Conservation (phyloP, 1,284 basidiomycete genomes). For the Austroboletus novae-zelandiae region DNA sequence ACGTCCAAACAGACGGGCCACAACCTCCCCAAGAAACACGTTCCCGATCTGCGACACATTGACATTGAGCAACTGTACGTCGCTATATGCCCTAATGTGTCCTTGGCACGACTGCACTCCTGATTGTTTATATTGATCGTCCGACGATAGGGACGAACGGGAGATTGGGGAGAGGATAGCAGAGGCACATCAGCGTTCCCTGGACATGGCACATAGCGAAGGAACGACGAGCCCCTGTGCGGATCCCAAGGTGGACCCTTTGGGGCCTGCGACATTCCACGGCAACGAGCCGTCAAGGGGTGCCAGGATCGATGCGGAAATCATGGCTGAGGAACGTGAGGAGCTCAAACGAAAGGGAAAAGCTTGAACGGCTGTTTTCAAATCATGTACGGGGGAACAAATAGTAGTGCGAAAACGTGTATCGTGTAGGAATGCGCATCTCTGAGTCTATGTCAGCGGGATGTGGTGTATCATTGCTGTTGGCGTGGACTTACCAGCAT, state of each 20-base stretch:
- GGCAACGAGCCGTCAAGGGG: slow-evolving; percentile 62
- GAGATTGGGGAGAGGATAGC: slow-evolving; percentile 38
- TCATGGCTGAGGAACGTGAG: slow-evolving; percentile 52
- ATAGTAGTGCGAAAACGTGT: neutral
- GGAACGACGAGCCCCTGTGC: slow-evolving; percentile 22
- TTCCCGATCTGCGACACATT: slow-evolving; percentile 33
- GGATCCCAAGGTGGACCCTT: slow-evolving; percentile 37
- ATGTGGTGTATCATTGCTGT: too few relatives aligned
- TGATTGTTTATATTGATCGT: too few relatives aligned
- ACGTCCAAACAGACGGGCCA: slow-evolving; percentile 21
- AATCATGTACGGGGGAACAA: neutral
- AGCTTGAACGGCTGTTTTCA: slow-evolving; percentile 17
- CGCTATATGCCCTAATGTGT: neutral
- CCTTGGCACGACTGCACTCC: too few relatives aligned
- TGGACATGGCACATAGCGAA: slow-evolving; percentile 20
- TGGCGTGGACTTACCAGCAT: too few relatives aligned
- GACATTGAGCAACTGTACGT: slow-evolving; percentile 42
- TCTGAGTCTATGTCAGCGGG: too few relatives aligned
- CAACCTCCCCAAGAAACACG: slow-evolving; percentile 25
- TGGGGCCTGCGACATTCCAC: slow-evolving; percentile 44
- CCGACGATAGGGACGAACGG: slow-evolving; percentile 38
- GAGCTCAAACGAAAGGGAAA: slow-evolving; percentile 47
- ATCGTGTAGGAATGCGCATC: too few relatives aligned
- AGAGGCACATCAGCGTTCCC: slow-evolving; percentile 35
- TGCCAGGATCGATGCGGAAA: slow-evolving; percentile 58